These are phyloP conservation scores for Colletotrichum costaricense DNA, from an alignment of 2,329 filamentous ascomycete genomes.

Conservation along the genomic window DNA sequence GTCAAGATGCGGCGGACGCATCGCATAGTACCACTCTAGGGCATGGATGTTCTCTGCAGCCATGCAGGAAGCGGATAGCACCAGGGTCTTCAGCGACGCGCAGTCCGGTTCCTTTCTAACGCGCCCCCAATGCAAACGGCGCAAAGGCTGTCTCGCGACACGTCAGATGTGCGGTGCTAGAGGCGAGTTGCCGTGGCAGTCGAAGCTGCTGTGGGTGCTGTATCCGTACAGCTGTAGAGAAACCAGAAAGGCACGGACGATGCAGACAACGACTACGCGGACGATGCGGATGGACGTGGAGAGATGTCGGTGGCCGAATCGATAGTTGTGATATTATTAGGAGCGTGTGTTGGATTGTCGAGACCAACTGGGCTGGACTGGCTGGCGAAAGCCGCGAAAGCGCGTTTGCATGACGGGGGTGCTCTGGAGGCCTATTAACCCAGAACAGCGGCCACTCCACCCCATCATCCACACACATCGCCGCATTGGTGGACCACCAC, in stretches of 20 bases:
- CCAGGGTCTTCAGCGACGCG: neutral
- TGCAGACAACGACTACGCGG: neutral
- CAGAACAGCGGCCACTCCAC: constrained; percentile 7
- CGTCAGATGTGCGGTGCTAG: neutral
- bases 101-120: neutral
- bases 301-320: neutral
- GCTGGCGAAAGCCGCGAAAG: constrained; percentile 22
- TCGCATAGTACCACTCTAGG: neutral
- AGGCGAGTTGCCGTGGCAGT: neutral
- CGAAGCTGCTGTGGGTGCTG: neutral
- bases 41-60: neutral
- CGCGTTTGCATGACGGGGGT: constrained; percentile 23
- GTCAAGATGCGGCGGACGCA: constrained; percentile 8
- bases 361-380: constrained; percentile 13
- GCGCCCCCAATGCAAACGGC: neutral
- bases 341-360: constrained; percentile 1
- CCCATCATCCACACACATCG: neutral
- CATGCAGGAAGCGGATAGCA: constrained; percentile 4
- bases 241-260: neutral
- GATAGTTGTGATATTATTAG: constrained; percentile 28
- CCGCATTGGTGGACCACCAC: neutral
- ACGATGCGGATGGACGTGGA: neutral
- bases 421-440: constrained; percentile 9
- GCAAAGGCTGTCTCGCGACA: neutral
- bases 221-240: too few relatives aligned